Evolutionary conservation across 495 filamentous ascomycete genomes (phyloP), one percentile per base, ranked within the genome.

Genomic region (Tricharina praecox): DNA sequence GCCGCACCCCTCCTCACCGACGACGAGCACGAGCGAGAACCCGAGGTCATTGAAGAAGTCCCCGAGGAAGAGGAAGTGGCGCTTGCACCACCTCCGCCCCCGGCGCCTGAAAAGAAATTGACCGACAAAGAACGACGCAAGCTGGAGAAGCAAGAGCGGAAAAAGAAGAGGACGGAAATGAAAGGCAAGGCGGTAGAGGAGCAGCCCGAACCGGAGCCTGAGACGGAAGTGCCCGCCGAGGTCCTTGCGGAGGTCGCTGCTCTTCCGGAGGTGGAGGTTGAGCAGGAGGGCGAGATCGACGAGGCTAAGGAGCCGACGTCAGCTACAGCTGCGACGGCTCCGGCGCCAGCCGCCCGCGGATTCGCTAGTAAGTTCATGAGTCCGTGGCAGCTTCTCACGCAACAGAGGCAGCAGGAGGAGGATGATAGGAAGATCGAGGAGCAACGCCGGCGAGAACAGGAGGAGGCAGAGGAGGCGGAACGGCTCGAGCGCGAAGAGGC

Each of bases 61-160:
- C 41, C 41, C 24, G 41, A 26, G 3, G 41, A 44, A 30, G 41
- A 44, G 3, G 41, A n/a, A n/a, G n/a, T n/a, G n/a, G n/a, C n/a
- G n/a, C n/a, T n/a, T n/a, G n/a, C 13, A 11, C 13, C 13, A 44
- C 10, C 41, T 13, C 19, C 20, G 13, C 41, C 3, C 8, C 18
- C 19, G 2, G 9, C 4, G 41, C n/a, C 11, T 1, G 21, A 44
- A 40, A 40, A 40, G 37, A 2, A 44, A n/a, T 19, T 24, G 9
- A 9, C 13, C 4, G 23, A 44, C 11, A 39, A 16, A 11, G 48
- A 56, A 49, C 9, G 53, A 52, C n/a, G n/a, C n/a, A n/a, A n/a
- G n/a, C n/a, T n/a, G n/a, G n/a, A n/a, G n/a, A 13, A 52, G 43
- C 21, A 52, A 24, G 15, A 52, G 41, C 20, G 47, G 23, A 44